phyloP scores from a whole-genome alignment of 78 protist genomes.

The Dictyostelium capitatum region DNA sequence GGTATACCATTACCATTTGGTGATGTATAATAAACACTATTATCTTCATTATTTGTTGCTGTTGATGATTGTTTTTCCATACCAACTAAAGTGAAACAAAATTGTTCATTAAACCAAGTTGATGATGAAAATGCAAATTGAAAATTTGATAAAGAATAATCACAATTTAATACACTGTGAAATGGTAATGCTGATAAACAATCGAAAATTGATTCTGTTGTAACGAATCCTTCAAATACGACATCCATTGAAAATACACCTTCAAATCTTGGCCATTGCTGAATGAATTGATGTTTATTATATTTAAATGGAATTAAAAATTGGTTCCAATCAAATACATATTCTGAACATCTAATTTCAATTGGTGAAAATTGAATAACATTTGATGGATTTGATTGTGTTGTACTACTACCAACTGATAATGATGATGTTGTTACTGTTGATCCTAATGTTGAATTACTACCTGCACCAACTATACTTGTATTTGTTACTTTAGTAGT shows the following conservation, averaged over 20 bases:
- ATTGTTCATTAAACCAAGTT: slow-evolving; percentile 77
- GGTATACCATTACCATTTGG: neutral
- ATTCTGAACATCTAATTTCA: slow-evolving; percentile 52
- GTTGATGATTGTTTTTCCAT: neutral
- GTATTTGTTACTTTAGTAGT: too few species aligned
- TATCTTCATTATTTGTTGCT: neutral
- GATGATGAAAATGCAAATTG: slow-evolving; percentile 62
- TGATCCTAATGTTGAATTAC: neutral
- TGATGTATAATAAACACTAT: neutral
- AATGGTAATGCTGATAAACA: slow-evolving; percentile 43
- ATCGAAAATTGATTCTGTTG: neutral
- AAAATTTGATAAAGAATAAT: slow-evolving; percentile 14
- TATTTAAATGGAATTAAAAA: slow-evolving; percentile 73
- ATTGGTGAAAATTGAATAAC: slow-evolving; percentile 28
- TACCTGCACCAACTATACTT: slow-evolving; percentile 8
- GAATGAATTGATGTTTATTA: slow-evolving; percentile 78
- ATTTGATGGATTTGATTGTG: neutral
- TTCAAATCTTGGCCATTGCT: slow-evolving; percentile 80
- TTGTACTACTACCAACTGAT: neutral
- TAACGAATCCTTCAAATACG: slow-evolving; percentile 55
- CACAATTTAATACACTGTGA: slow-evolving; percentile 42
- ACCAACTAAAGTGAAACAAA: slow-evolving; percentile 53
- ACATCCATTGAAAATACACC: slow-evolving; percentile 21
- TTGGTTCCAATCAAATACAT: slow-evolving; percentile 71
- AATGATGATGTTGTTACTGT: neutral